These are phyloP conservation scores for Apophysomyces sp. DNA, from an alignment of 371 early-diverging fungal species.

Conservation along the genomic window DNA sequence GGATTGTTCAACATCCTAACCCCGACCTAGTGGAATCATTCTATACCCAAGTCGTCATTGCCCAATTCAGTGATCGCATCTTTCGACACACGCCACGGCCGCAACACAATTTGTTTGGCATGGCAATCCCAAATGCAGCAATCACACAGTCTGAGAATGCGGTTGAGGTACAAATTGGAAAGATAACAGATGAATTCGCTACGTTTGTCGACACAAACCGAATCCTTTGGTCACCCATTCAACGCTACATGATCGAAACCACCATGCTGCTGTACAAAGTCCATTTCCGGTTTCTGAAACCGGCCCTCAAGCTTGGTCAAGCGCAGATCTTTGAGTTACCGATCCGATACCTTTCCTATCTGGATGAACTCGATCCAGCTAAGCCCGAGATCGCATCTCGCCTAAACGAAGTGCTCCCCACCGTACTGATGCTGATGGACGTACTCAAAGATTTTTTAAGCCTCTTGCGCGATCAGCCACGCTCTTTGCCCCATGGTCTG, in stretches of 20 bases:
- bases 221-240: conserved; percentile 31
- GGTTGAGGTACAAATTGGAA: background rate
- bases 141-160: background rate
- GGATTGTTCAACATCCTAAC: background rate
- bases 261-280: conserved; percentile 20
- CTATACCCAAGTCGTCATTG: conserved; percentile 23
- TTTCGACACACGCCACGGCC: conserved; percentile 21
- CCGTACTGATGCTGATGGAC: background rate
- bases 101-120: conserved; percentile 20
- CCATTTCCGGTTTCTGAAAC: conserved; percentile 24
- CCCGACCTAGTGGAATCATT: conserved; percentile 35
- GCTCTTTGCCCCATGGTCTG: background rate
- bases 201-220: conserved; percentile 44
- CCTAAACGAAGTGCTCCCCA: background rate
- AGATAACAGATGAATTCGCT: conserved; percentile 20
- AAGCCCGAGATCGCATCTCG: background rate
- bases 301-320: background rate
- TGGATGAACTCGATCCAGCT: background rate
- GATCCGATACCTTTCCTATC: background rate
- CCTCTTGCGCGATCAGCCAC: background rate
- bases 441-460: background rate
- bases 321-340: background rate
- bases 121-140: background rate
- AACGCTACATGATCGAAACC: conserved; percentile 24
- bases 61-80: conserved; percentile 19